phyloP scores from a whole-genome alignment of 495 filamentous ascomycete genomes.

The Tuber magnatum region DNA sequence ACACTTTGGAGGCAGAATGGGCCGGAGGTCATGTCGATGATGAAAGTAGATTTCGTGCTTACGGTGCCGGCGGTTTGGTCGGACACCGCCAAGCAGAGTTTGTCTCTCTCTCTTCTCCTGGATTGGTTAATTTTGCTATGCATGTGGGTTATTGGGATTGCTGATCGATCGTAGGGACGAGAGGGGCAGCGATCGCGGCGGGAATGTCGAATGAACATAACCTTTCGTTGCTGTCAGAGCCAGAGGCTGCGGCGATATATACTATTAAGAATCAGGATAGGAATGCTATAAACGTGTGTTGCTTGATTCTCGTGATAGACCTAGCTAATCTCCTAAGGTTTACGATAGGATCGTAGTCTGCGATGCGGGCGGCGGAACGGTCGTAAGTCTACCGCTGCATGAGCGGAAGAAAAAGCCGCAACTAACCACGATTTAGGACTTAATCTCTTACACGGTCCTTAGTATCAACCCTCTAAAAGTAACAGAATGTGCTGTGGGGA shows the following conservation, averaged over 20 bases:
- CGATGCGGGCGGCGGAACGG: conserved; percentile 33
- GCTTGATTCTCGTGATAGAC: neutral
- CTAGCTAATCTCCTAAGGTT: conserved; percentile 16
- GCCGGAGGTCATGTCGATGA: conserved; percentile 53
- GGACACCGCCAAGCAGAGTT: conserved; percentile 53
- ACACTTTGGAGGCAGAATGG: conserved; percentile 58
- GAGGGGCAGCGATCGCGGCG: conserved; percentile 57
- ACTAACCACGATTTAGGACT: conserved; percentile 5
- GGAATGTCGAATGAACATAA: conserved; percentile 50
- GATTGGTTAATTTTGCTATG: conserved; percentile 39
- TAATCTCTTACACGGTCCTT: conserved; percentile 12
- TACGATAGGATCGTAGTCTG: conserved; percentile 32
- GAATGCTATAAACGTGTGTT: neutral
- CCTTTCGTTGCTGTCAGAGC: conserved; percentile 49
- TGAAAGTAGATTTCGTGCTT: conserved; percentile 48
- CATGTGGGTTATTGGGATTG: neutral
- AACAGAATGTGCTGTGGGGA: conserved; percentile 14
- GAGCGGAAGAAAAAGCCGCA: neutral
- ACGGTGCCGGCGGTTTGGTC: conserved; percentile 74
- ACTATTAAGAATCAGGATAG: conserved; percentile 17
- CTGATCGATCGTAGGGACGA: conserved; percentile 42
- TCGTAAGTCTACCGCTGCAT: conserved; percentile 10
- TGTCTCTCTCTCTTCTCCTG: neutral
- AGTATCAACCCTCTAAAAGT: conserved; percentile 6
- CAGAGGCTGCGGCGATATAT: conserved; percentile 31